phyloP scores from a whole-genome alignment of 2,329 filamentous ascomycete genomes.

The Colletotrichum trifolii region DNA sequence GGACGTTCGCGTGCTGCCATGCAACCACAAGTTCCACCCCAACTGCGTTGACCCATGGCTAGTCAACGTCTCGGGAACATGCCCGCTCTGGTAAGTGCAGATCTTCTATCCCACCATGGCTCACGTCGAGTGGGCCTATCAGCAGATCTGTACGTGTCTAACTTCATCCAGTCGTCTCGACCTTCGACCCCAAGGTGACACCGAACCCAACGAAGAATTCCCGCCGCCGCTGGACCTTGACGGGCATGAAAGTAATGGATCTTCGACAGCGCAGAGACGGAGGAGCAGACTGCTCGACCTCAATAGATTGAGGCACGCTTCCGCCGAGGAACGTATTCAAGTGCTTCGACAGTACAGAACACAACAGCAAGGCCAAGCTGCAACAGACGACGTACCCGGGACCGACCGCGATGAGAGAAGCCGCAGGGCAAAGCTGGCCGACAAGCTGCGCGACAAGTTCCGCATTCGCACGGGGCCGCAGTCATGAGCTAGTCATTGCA shows the following conservation, averaged over 20 bases:
- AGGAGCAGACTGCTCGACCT: slow-evolving; percentile 68
- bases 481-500: slow-evolving; percentile 2
- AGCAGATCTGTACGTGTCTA: too few species aligned
- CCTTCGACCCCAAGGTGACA: slow-evolving; percentile 54
- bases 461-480: slow-evolving; percentile 62
- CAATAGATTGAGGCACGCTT: slow-evolving; percentile 67
- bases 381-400: slow-evolving; percentile 31
- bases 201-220: slow-evolving; percentile 44
- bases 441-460: slow-evolving; percentile 64
- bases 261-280: slow-evolving; percentile 49
- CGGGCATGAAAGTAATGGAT: slow-evolving; percentile 47
- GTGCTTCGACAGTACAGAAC: slow-evolving; percentile 63
- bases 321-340: slow-evolving; percentile 71
- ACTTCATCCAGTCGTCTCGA: slow-evolving; percentile 61
- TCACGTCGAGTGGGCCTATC: too few species aligned
- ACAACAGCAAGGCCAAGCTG: slow-evolving; percentile 47
- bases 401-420: slow-evolving; percentile 47
- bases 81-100: slow-evolving; percentile 71
- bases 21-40: slow-evolving; percentile 75
- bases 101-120: slow-evolving; percentile 15
- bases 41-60: slow-evolving; percentile 77
- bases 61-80: slow-evolving; percentile 76
- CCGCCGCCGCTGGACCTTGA: slow-evolving; percentile 57
- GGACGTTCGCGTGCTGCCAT: slow-evolving; percentile 75
- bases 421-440: slow-evolving; percentile 57